phyloP scores from a whole-genome alignment of 2,329 filamentous ascomycete genomes.

The Dissoconium aciculare region DNA sequence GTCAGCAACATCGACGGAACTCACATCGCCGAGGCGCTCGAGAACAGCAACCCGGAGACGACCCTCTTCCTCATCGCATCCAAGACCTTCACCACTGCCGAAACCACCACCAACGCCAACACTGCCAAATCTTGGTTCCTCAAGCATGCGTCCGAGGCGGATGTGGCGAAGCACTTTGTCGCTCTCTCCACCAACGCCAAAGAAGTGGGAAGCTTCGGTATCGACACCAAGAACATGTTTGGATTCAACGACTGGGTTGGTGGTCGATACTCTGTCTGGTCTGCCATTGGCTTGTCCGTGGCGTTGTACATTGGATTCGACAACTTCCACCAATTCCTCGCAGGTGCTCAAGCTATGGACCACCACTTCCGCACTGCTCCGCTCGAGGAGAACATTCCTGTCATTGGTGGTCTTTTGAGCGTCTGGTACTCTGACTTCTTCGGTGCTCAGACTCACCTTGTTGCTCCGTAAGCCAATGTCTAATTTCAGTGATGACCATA shows the following conservation, averaged over 20 bases:
- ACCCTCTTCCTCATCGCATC: constrained; percentile 98
- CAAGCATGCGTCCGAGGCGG: constrained; percentile 53
- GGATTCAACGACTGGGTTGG: constrained; percentile 98
- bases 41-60: constrained; percentile 80
- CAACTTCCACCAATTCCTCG: constrained; percentile 93
- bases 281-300: constrained; percentile 89
- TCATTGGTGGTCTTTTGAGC: constrained; percentile 79
- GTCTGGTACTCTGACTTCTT: constrained; percentile 99
- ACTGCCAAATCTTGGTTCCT: constrained; percentile 96
- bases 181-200: constrained; percentile 89
- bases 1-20: constrained; percentile 99
- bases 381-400: constrained; percentile 85
- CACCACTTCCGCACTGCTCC: constrained; percentile 90
- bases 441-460: constrained; percentile 91
- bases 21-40: constrained; percentile 87
- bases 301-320: constrained; percentile 91
- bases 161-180: constrained; percentile 96
- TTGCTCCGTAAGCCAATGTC: constrained; percentile 61
- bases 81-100: constrained; percentile 98
- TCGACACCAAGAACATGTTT: constrained; percentile 99
- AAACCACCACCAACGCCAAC: constrained; percentile 95
- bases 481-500: constrained; percentile 2
- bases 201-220: constrained; percentile 96
- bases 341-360: constrained; percentile 93
- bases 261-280: constrained; percentile 97